phyloP scores from a whole-genome alignment of 169 alveolate genomes.

The Cryptosporidium andersoni region DNA sequence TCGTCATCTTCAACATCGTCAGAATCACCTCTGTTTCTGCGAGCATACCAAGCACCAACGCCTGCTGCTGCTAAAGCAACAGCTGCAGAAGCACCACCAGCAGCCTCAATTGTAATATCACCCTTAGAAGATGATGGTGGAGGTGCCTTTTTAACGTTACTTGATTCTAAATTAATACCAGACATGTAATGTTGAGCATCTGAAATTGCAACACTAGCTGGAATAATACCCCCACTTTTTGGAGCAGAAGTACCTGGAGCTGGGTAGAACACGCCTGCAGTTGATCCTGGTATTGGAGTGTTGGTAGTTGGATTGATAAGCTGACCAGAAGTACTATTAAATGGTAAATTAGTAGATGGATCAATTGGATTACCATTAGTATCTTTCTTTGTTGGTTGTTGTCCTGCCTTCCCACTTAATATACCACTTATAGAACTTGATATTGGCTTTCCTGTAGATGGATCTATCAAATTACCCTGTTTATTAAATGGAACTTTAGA shows the following conservation, averaged over 20 bases:
- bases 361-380: conserved; percentile 29
- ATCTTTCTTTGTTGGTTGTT: conserved; percentile 29
- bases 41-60: conserved; percentile 73
- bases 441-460: conserved; percentile 26
- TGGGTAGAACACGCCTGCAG: conserved; percentile 37
- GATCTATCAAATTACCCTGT: conserved; percentile 39
- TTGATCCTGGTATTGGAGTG: conserved; percentile 45
- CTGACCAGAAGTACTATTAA: conserved; percentile 29
- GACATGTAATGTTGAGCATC: conserved; percentile 50
- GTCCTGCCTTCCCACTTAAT: conserved; percentile 55
- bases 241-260: conserved; percentile 71
- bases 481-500: conserved; percentile 49
- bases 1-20: conserved; percentile 64
- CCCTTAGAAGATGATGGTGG: conserved; percentile 22
- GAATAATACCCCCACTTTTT: conserved; percentile 63
- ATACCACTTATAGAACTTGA: conserved; percentile 47
- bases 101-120: conserved; percentile 67
- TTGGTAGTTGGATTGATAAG: conserved; percentile 48
- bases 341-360: conserved; percentile 70
- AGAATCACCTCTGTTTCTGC: conserved; percentile 26
- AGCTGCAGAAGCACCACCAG: conserved; percentile 74
- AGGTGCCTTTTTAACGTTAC: conserved; percentile 12
- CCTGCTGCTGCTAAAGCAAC: conserved; percentile 69
- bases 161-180: neutral
- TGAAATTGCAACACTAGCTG: conserved; percentile 47